These are phyloP conservation scores for Dictyostelium brefeldianum DNA, from an alignment of 78 protist genomes.

Conservation along the genomic window DNA sequence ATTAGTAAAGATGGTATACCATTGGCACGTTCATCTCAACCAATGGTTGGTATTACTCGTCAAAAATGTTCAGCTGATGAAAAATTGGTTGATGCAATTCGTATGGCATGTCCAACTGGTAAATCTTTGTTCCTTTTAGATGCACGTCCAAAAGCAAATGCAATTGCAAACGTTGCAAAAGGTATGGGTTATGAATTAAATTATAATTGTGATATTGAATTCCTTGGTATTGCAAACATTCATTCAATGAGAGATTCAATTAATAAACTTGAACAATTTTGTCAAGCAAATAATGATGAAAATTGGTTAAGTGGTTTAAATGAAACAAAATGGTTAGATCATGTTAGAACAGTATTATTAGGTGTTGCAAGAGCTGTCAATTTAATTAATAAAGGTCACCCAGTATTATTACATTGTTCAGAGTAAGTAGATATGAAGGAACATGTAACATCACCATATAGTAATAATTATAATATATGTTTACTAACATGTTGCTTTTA, in stretches of 20 bases:
- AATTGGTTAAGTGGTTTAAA: constrained; percentile 66
- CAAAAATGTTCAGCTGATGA: constrained; percentile 54
- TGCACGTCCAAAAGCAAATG: constrained; percentile 88
- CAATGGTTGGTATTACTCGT: constrained; percentile 76
- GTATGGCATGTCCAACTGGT: constrained; percentile 26
- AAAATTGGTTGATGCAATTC: constrained; percentile 16
- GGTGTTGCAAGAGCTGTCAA: constrained; percentile 53
- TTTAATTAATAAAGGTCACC: constrained; percentile 30
- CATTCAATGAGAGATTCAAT: constrained; percentile 92
- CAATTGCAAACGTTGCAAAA: constrained; percentile 84
- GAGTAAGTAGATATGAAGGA: no score
- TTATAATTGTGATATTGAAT: constrained; percentile 62
- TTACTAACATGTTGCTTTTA: no score
- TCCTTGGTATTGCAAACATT: constrained; percentile 92
- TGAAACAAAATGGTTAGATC: constrained; percentile 77
- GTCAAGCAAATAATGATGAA: constrained; percentile 35
- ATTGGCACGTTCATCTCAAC: constrained; percentile 67
- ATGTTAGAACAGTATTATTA: constrained; percentile 35
- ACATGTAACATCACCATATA: no score
- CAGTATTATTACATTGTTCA: constrained; percentile 94
- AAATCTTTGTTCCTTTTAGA: constrained; percentile 39
- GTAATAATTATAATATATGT: no score
- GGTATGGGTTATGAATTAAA: constrained; percentile 93
- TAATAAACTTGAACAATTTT: constrained; percentile 28
- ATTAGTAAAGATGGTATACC: constrained; percentile 64